phyloP scores from a whole-genome alignment of 176 grass and related monocot species.

The Carex littledalei region DNA sequence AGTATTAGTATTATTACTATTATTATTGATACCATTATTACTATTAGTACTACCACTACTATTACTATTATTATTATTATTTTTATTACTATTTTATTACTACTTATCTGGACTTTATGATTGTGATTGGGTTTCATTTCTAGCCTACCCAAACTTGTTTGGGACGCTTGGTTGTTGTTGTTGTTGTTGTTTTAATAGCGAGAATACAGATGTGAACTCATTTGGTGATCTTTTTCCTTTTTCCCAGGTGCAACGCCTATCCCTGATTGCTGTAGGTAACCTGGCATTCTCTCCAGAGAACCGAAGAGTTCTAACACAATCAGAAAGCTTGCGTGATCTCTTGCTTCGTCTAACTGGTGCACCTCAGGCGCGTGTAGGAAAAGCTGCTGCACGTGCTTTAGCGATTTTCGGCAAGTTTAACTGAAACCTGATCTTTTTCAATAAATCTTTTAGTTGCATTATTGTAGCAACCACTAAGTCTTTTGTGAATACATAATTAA shows the following conservation, averaged over 20 bases:
- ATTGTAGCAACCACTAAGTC: not conserved
- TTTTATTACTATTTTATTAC: no score
- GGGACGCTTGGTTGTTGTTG: no score
- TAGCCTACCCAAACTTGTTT: no score
- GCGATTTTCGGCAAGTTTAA: constrained; percentile 70
- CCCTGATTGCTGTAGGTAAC: constrained; percentile 93
- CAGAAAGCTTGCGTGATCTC: constrained; percentile 78
- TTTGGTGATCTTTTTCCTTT: constrained; percentile 28
- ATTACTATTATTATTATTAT: no score
- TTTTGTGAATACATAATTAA: constrained; percentile 7
- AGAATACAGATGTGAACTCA: constrained; percentile 7
- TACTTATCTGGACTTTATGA: no score
- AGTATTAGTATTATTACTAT: no score
- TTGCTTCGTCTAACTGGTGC: constrained; percentile 75
- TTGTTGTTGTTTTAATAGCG: not conserved
- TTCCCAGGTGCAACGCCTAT: constrained; percentile 86
- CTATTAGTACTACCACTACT: no score
- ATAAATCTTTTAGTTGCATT: not conserved
- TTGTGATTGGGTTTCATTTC: no score
- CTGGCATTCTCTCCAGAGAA: constrained; percentile 97
- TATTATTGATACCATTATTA: no score
- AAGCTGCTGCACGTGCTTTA: constrained; percentile 84
- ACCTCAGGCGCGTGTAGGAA: constrained; percentile 57
- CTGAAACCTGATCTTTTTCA: not conserved
- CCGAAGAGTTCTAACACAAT: constrained; percentile 72